Conservation (phyloP, 2,329 filamentous ascomycete species). For the Beauveria asiatica region DNA sequence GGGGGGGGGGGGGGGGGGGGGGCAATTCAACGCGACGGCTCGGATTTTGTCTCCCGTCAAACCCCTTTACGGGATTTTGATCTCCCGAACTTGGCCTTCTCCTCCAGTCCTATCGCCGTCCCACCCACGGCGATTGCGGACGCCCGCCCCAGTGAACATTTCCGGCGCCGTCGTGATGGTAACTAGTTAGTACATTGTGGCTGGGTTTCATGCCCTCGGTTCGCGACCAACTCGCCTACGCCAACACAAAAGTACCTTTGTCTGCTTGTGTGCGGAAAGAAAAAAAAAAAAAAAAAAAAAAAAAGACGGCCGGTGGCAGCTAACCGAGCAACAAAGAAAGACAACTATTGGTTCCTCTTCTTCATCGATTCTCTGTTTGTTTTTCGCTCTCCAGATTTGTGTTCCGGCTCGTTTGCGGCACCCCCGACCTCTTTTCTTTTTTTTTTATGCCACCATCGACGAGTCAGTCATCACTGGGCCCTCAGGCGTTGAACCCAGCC, state of each 20-base stretch:
- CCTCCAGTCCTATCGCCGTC: neutral
- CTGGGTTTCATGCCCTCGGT: too few species aligned
- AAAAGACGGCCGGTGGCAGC: too few species aligned
- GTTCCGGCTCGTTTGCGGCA: neutral
- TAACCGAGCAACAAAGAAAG: too few species aligned
- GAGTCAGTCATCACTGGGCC: neutral
- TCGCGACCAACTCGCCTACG: neutral
- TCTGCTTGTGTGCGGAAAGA: neutral
- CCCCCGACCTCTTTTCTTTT: neutral
- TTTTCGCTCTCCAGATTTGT: neutral
- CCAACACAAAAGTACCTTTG: neutral
- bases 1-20: too few species aligned
- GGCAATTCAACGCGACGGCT: too few species aligned
- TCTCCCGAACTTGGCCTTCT: neutral
- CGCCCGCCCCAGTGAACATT: too few species aligned
- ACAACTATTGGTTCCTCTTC: too few species aligned
- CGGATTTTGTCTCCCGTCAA: too few species aligned
- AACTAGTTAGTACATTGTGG: too few species aligned
- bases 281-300: neutral
- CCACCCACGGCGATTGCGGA: too few species aligned
- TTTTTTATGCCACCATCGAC: neutral
- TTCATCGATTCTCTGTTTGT: neutral
- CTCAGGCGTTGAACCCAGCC: too few species aligned
- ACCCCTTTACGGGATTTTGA: neutral
- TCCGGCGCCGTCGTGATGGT: too few species aligned